phyloP scores from a whole-genome alignment of 306 rosid genomes.

The Rosa lucieae region DNA sequence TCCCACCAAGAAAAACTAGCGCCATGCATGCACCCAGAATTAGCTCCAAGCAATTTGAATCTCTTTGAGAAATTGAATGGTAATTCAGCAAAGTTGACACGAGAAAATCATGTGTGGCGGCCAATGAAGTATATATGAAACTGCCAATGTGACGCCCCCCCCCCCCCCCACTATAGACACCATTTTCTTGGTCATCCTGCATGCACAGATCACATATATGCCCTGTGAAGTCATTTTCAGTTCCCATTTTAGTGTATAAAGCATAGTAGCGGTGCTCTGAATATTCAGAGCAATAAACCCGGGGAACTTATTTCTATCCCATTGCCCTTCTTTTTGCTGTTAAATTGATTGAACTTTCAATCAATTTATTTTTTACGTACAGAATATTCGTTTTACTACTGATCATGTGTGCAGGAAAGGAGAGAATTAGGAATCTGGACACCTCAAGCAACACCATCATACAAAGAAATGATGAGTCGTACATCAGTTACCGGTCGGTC shows the following conservation, averaged over 20 bases:
- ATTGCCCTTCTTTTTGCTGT: background rate
- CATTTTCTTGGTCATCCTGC: slow-evolving; percentile 2
- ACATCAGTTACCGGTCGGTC: background rate
- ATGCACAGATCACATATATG: background rate
- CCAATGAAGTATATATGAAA: background rate
- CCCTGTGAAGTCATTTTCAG: background rate
- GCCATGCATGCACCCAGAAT: slow-evolving; percentile 2
- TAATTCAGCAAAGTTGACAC: background rate
- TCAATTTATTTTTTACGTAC: background rate
- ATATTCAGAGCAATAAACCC: background rate
- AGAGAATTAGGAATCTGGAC: background rate
- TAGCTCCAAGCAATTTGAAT: background rate
- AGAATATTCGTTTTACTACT: background rate
- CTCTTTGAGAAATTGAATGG: background rate
- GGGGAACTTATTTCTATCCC: too few species aligned
- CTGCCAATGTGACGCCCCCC: background rate
- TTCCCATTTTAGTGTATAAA: too few species aligned
- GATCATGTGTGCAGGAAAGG: background rate
- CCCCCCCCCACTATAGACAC: background rate
- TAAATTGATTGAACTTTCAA: background rate
- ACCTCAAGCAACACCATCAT: background rate
- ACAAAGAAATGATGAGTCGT: background rate
- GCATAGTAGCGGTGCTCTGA: background rate
- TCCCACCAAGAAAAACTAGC: background rate
- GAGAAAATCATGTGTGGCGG: slow-evolving; percentile 14